A percentile compares a stretch with the other conserved stretches of the same genome.
Evolutionary conservation across 2,329 filamentous ascomycete genomes (phyloP).

Genomic region (Calonectria honghensis): DNA sequence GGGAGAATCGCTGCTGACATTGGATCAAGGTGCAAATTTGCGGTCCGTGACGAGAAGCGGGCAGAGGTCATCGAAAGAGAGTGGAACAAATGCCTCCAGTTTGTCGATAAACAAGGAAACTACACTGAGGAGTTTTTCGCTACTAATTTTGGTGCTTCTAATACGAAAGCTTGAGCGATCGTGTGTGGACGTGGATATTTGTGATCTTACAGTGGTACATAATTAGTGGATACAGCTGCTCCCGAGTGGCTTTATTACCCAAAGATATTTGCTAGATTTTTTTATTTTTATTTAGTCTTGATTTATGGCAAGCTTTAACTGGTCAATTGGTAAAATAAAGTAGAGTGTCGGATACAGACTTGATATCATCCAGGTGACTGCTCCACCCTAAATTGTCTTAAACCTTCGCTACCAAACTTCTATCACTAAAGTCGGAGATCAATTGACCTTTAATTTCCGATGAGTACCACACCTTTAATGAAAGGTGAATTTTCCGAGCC

Average conservation of each 20-base stretch:
- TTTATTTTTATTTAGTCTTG: too few species aligned
- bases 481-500: not conserved
- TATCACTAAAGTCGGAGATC: not conserved
- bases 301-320: too few species aligned
- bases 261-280: too few species aligned
- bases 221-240: not conserved
- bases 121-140: conserved; percentile 21
- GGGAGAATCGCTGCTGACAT: not conserved
- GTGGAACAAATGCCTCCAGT: conserved; percentile 1
- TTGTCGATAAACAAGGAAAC: conserved; percentile 11
- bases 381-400: too few species aligned
- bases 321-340: too few species aligned
- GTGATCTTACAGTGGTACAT: not conserved
- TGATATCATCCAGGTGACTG: not conserved
- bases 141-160: not conserved
- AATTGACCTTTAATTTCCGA: not conserved
- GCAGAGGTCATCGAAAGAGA: not conserved
- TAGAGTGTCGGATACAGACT: not conserved
- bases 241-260: not conserved
- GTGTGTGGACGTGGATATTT: not conserved
- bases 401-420: not conserved
- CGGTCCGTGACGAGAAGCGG: conserved; percentile 14
- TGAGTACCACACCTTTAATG: not conserved
- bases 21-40: conserved; percentile 12
- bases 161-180: not conserved